Evolutionary conservation across 2,329 filamentous ascomycete species (phyloP), one percentile per base, ranked within the genome.

Genomic region (Davidsoniella virescens): DNA sequence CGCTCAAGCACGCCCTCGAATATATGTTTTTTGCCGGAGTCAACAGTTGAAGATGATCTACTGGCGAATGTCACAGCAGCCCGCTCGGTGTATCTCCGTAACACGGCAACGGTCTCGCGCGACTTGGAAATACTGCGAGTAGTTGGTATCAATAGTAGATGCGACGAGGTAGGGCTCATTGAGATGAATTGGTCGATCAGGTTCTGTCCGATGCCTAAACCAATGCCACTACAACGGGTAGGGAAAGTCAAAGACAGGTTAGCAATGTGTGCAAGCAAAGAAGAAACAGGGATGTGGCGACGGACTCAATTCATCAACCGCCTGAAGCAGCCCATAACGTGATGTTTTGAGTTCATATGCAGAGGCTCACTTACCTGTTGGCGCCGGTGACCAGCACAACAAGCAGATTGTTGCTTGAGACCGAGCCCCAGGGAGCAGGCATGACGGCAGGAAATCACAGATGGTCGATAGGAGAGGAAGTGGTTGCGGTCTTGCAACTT

Each of bases 121-220:
- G 82, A 83, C 68, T 95, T 95, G 54, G 70, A 67, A 41, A 71
- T 62, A 59, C 80, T 82, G 56, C 90, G 84, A 1, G 90, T 94
- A 5, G 87, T 94, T 55, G 86, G 80, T 55, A 95, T 78, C 50
- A 95, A 72, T 57, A 86, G 75, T 42, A 96, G 76, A 59, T 82
- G 78, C 52, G 84, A 74, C 26, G 71, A 70, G 45, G 77, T 69
- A 26, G 82, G 76, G 36, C 78, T 79, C 10, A 77, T 76, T 53
- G 71, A 68, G 53, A 94, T 77, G 69, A 94, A 95, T 59, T 94
- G 85, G 68, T 94, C 86, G 58, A 94, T 90, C 51, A 94, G 72
- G 54, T 87, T 84, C 60, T 84, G 78, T 62, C 84, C 84, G 57
- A 85, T 87, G 50, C 82, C 81, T 58, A 90, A 83, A 42, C 90